Base-by-base conservation (phyloP, 2,329 filamentous ascomycete genomes). In the Monosporascus sp. region DNA sequence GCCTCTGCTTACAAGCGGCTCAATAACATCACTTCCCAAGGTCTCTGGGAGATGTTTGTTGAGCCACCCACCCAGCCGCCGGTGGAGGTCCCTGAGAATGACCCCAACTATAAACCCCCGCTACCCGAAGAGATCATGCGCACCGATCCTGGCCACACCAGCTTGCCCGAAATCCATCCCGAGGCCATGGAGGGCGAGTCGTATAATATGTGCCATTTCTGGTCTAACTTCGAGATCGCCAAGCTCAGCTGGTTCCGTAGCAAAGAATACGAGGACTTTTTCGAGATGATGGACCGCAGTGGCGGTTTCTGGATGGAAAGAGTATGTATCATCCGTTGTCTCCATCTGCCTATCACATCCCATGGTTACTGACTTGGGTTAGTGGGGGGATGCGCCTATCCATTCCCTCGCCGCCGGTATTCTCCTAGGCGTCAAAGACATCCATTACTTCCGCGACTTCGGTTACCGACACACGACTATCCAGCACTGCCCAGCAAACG, bases 181-280 rank as follows among this genome's bases (percentile, higher is more conserved):
- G 92, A 97, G 67, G 83, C 86, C 43, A 99, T 99, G 94, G 93
- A 97, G 69, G 91, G 91, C 59, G 94, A 99, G 71, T 90, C 86
- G 64, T 99, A 99, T 80, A 99, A 99, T 76, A 99, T 99, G 94
- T 99, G 94, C 71, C 94, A 99, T 77, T 99, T 97, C 78, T 99
- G 94, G 94, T 96, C 91, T 71, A 99, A 99, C 72, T 99, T 99
- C 63, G 94, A 99, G 73, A 99, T 99, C 74, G 94, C 94, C 16
- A 85, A 86, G 55, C 82, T 99, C 56, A 88, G 90, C 74, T 99
- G 91, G 85, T 97, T 97, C 82, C 85, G 94, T 63, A 97, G 92
- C 77, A 93, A 96, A 74, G 89, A 91, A 68, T 99, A 99, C 70
- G 88, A 96, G 64, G 94, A 97, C 61, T 99, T 99, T 72, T 99